A percentile compares a stretch with the other conserved stretches of the same genome.
Conservation (phyloP, 2,329 filamentous ascomycete genomes). For the Ceratocystis huliohia region DNA sequence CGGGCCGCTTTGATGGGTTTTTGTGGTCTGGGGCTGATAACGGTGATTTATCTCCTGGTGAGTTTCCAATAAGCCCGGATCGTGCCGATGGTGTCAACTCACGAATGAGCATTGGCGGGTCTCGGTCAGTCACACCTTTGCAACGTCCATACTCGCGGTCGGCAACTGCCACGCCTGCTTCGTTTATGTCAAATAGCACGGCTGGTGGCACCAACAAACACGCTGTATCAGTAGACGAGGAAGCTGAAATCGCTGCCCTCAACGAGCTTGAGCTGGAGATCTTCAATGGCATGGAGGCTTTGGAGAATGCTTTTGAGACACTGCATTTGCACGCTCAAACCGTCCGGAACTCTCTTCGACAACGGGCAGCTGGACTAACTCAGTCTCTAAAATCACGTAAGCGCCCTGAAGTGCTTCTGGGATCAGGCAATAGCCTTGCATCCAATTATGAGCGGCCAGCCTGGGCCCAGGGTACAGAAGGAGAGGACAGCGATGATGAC, state of each 20-base stretch:
- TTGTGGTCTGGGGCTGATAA: constrained; percentile 79
- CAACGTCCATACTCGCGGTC: constrained; percentile 40
- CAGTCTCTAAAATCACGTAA: constrained; percentile 48
- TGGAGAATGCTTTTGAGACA: constrained; percentile 87
- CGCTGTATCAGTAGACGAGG: constrained; percentile 78
- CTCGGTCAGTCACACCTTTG: constrained; percentile 33
- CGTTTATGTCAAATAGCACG: constrained; percentile 47
- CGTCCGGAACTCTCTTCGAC: constrained; percentile 65
- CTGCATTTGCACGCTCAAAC: constrained; percentile 75
- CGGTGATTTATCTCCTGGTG: constrained; percentile 36
- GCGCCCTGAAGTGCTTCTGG: constrained; percentile 43
- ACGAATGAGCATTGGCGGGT: constrained; percentile 19
- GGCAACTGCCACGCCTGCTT: constrained; percentile 46
- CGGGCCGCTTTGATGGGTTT: constrained; percentile 90
- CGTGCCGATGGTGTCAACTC: constrained; percentile 23
- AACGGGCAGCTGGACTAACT: constrained; percentile 66
- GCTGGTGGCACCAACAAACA: constrained; percentile 35
- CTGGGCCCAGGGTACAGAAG: constrained; percentile 32
- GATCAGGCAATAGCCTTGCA: constrained; percentile 36
- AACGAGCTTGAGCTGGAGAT: constrained; percentile 90
- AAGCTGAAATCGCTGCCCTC: constrained; percentile 78
- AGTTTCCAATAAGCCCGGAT: constrained; percentile 38
- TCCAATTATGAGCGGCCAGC: constrained; percentile 36
- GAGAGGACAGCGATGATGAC: constrained; percentile 44
- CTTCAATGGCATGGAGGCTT: constrained; percentile 81